These are phyloP conservation scores for Phytophthora multivora DNA, from an alignment of 352 stramenopile species.

Conservation along the genomic window DNA sequence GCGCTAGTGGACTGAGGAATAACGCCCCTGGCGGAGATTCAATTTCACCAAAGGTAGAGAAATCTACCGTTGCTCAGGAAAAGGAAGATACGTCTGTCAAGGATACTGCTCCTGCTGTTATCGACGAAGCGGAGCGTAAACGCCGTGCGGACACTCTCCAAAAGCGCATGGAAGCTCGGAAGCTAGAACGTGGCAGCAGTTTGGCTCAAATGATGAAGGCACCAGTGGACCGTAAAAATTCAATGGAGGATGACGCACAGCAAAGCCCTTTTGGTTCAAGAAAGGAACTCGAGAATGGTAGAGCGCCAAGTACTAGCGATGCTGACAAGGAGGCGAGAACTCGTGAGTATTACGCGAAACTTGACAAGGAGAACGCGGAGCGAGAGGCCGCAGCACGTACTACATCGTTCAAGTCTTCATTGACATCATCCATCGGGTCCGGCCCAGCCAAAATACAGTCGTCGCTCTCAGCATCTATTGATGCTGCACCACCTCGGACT, in stretches of 20 bases:
- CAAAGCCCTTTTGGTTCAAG: slow-evolving; percentile 13
- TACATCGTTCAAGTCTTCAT: slow-evolving; percentile 59
- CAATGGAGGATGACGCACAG: slow-evolving; percentile 21
- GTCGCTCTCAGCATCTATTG: slow-evolving; percentile 23
- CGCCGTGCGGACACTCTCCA: slow-evolving; percentile 36
- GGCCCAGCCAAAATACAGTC: slow-evolving; percentile 19
- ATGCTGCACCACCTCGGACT: slow-evolving; percentile 16
- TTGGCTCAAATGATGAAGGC: slow-evolving; percentile 46
- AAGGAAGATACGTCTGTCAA: slow-evolving; percentile 23
- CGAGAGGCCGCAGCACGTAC: slow-evolving; percentile 44
- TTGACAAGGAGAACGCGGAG: slow-evolving; percentile 59
- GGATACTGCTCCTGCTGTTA: slow-evolving; percentile 4
- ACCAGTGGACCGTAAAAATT: slow-evolving; percentile 20
- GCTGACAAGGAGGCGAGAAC: slow-evolving; percentile 54
- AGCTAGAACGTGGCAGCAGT: slow-evolving; percentile 39
- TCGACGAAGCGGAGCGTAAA: slow-evolving; percentile 47
- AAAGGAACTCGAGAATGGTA: slow-evolving; percentile 25
- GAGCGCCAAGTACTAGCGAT: slow-evolving; percentile 9
- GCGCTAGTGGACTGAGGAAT: slow-evolving; percentile 16
- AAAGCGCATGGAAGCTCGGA: slow-evolving; percentile 52
- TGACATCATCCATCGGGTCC: slow-evolving; percentile 40
- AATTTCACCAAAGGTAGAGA: slow-evolving; percentile 25
- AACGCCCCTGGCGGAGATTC: slow-evolving; percentile 16
- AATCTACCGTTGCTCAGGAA: slow-evolving; percentile 16
- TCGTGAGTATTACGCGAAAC: slow-evolving; percentile 58